phyloP scores from a whole-genome alignment of 306 rosid genomes.

The Vigna radiata region DNA sequence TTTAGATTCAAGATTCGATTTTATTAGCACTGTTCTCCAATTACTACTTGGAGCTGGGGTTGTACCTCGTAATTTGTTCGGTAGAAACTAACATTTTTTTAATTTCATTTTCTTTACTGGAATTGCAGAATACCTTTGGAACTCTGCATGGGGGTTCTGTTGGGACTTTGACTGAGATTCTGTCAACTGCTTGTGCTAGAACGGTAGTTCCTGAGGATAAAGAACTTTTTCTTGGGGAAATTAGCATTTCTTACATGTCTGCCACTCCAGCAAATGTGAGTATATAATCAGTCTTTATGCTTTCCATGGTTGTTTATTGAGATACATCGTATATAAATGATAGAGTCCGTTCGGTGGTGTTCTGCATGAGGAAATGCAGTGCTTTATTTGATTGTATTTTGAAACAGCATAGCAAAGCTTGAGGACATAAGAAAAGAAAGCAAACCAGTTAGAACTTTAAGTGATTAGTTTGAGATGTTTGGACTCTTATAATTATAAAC shows the following conservation, averaged over 20 bases:
- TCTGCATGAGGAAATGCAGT: not conserved
- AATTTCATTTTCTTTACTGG: conserved; percentile 36
- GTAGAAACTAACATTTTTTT: not conserved
- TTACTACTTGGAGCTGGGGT: not conserved
- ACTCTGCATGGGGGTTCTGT: conserved; percentile 58
- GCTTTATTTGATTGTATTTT: conserved; percentile 13
- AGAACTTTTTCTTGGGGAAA: conserved; percentile 56
- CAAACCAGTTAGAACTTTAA: conserved; percentile 8
- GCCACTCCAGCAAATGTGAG: conserved; percentile 51
- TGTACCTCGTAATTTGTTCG: not conserved
- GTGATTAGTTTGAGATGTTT: conserved; percentile 20
- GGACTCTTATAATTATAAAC: conserved; percentile 6
- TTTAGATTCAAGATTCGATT: no score
- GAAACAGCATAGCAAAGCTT: conserved; percentile 5
- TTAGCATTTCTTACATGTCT: conserved; percentile 56
- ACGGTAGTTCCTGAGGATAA: conserved; percentile 55
- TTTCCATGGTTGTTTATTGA: conserved; percentile 23
- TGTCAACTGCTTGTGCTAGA: conserved; percentile 56
- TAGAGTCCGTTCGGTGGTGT: not conserved
- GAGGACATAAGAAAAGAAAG: conserved; percentile 6
- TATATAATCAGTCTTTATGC: conserved; percentile 23
- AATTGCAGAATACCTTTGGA: conserved; percentile 50
- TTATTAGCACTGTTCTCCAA: not conserved
- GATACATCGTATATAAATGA: not conserved
- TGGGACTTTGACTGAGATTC: conserved; percentile 47